These are phyloP conservation scores for Vitis hybrid DNA, from an alignment of 177 flowering plant genomes.

Conservation along the genomic window DNA sequence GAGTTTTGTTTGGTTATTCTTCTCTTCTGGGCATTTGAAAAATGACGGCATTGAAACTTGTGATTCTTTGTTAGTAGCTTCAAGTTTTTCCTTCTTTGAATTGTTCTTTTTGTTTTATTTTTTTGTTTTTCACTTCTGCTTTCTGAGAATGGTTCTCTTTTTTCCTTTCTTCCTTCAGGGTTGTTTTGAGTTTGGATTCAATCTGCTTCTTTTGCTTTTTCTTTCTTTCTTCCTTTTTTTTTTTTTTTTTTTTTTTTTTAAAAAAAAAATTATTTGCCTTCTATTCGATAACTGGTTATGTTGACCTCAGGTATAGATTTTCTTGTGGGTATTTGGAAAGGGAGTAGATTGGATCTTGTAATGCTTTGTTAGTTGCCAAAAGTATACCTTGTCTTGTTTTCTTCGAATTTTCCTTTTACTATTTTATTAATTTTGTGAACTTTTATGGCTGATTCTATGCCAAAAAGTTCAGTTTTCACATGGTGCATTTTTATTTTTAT, in stretches of 20 bases:
- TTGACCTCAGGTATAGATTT: no score
- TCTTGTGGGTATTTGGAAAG: neutral
- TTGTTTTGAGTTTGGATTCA: neutral
- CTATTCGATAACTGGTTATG: no score
- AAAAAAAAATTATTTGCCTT: no score
- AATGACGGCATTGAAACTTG: constrained; percentile 14
- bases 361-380: neutral
- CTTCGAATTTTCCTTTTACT: no score
- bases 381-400: no score
- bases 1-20: neutral
- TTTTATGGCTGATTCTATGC: no score
- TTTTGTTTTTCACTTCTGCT: neutral
- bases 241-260: neutral
- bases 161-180: neutral
- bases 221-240: neutral
- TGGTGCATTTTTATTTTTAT: neutral
- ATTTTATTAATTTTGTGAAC: no score
- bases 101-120: neutral
- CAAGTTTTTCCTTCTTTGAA: neutral
- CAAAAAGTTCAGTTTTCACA: no score
- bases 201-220: neutral
- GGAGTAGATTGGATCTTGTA: neutral
- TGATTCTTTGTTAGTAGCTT: neutral
- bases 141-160: neutral
- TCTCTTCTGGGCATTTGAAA: neutral